A percentile compares a stretch with the other conserved stretches of the same genome.
These are phyloP conservation scores for Anthoceros angustus DNA, from an alignment of 225 moss, liverwort and hornwort genomes.

Conservation along the genomic window DNA sequence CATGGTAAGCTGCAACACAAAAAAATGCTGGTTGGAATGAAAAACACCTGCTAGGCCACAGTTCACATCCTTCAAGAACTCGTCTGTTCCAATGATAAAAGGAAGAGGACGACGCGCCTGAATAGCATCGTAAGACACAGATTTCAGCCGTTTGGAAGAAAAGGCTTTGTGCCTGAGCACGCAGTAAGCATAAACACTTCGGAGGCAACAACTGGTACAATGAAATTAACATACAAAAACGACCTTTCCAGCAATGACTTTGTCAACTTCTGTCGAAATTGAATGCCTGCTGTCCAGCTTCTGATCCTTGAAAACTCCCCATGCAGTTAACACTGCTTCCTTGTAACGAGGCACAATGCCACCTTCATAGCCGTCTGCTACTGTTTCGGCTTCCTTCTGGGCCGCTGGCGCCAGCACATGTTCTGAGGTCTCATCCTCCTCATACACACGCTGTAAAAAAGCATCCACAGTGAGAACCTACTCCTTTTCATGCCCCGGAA, in stretches of 20 bases:
- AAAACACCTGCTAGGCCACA: constrained; percentile 66
- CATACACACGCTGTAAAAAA: constrained; percentile 68
- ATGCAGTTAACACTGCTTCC: constrained; percentile 70
- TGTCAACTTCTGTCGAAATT: constrained; percentile 13
- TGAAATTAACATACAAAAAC: too few relatives aligned
- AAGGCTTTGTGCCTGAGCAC: background rate
- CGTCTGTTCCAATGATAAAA: constrained; percentile 68
- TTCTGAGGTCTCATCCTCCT: constrained; percentile 66
- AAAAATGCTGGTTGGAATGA: background rate
- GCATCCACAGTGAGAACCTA: background rate
- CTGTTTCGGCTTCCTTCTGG: constrained; percentile 9
- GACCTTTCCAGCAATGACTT: background rate
- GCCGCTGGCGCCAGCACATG: constrained; percentile 18
- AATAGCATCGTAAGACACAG: constrained; percentile 6
- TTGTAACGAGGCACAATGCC: constrained; percentile 78
- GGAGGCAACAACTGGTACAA: too few relatives aligned
- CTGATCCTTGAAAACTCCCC: constrained; percentile 53
- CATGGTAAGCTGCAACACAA: background rate
- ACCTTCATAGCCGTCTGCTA: constrained; percentile 59
- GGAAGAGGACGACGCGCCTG: constrained; percentile 36
- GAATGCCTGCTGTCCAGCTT: background rate
- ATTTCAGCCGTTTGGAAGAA: constrained; percentile 14
- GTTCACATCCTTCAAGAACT: constrained; percentile 46
- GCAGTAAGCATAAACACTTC: constrained; percentile 3
- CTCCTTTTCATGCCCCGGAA: background rate